Base-by-base conservation (phyloP, 148 eudicot species). In the Arbutus unedo region DNA sequence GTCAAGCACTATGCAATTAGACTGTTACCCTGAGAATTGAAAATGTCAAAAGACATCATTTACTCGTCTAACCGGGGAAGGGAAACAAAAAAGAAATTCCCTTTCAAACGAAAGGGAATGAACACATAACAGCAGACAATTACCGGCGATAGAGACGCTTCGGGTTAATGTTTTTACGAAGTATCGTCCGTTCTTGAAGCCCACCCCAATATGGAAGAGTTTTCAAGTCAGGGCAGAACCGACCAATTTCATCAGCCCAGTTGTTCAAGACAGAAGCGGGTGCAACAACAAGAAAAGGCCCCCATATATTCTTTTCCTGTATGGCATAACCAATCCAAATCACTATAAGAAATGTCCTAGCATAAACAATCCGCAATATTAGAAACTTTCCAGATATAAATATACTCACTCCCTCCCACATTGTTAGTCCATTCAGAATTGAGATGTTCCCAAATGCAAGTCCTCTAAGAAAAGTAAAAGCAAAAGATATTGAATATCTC, bases 191-290 rank as follows among this genome's bases (percentile, higher is more conserved):
- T 83, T 96, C 99, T 81, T 92, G 94, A 84, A 91, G 91, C 79
- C 97, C 98, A 74, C 99, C 99, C 99, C 99, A 96, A 83, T 96
- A 96, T 16, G 99, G 99, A 83, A 96, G 98, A 49, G 92, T 89
- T 87, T 93, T 96, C 85, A 96, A 81, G 85, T 93, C 99, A 78
- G 99, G 99, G 84, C 99, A 96, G 88, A 96, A 96, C 82, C 92
- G 97, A 82, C 95, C 88, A 82, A 96, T 94, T 87, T 96, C 99
- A 89, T 96, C 99, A 83, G 94, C 98, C 99, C 99, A 96, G 83
- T 96, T 96, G 86, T 91, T 96, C 90, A 96, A 91, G 84, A 96
- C 99, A 68, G 99, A 96, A 70, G 99, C 95, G 81, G 99, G 99
- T 70, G 99, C 99, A 90, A 94, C 98, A 79, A 96, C 97, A 71